phyloP scores from a whole-genome alignment of 345 rosid genomes.

The Lepidium didymum region DNA sequence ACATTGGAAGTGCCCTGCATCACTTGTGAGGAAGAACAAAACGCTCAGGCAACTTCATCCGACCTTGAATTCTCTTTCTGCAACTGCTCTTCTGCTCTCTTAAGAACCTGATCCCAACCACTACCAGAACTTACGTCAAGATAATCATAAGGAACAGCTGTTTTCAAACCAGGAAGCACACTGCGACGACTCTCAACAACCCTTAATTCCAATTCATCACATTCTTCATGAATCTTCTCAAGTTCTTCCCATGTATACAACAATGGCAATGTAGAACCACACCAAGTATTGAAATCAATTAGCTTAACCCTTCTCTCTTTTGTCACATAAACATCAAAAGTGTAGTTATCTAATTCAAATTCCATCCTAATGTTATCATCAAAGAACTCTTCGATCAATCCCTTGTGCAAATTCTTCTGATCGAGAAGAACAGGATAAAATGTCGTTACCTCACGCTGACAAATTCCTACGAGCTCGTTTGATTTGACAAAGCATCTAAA shows the following conservation, averaged over 20 bases:
- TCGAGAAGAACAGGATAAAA: conserved; percentile 53
- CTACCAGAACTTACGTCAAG: conserved; percentile 57
- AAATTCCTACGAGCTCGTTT: conserved; percentile 51
- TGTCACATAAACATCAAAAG: conserved; percentile 64
- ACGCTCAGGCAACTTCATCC: conserved; percentile 31
- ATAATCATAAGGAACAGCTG: conserved; percentile 67
- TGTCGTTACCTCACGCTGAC: conserved; percentile 74
- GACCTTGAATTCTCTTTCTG: conserved; percentile 25
- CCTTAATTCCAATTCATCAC: conserved; percentile 40
- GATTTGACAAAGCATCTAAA: conserved; percentile 65
- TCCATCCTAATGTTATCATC: conserved; percentile 27
- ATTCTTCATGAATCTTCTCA: conserved; percentile 32
- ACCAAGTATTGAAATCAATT: conserved; percentile 87
- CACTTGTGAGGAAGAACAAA: not conserved
- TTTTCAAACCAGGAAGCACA: conserved; percentile 61
- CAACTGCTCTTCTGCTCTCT: conserved; percentile 49
- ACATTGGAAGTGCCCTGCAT: not conserved
- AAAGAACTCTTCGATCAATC: conserved; percentile 45
- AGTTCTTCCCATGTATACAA: conserved; percentile 76
- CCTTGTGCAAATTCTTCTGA: conserved; percentile 32
- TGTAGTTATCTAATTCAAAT: conserved; percentile 53
- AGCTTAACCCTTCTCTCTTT: conserved; percentile 47
- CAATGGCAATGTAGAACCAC: conserved; percentile 63
- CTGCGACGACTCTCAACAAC: conserved; percentile 53
- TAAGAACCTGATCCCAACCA: conserved; percentile 74